phyloP scores from a whole-genome alignment of 176 grass and related monocot genomes.

The Coix lacrymajobi region DNA sequence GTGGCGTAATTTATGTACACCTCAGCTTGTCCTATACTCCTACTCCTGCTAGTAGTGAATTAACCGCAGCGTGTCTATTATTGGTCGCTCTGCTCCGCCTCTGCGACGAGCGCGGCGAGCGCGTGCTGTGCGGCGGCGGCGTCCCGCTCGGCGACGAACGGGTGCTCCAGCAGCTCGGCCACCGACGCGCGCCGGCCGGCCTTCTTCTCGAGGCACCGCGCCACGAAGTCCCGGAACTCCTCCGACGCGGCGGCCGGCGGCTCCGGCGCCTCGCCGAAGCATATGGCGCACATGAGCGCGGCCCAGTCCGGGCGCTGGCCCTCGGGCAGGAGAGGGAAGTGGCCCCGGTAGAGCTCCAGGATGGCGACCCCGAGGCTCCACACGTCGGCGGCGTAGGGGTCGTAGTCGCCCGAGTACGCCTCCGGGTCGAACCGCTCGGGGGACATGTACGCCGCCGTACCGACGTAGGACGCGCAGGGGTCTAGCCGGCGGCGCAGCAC shows the following conservation, averaged over 20 bases:
- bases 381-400: conserved; percentile 87
- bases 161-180: conserved; percentile 65
- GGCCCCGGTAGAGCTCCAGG: conserved; percentile 71
- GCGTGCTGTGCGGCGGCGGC: conserved; percentile 27
- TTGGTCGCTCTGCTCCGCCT: conserved; percentile 27
- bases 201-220: conserved; percentile 82
- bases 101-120: conserved; percentile 45
- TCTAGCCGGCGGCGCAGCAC: conserved; percentile 60
- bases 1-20: conserved; percentile 41
- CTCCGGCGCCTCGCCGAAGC: conserved; percentile 66
- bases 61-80: background rate
- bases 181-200: conserved; percentile 58
- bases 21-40: conserved; percentile 15
- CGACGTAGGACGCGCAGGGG: conserved; percentile 81
- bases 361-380: conserved; percentile 74
- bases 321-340: conserved; percentile 81
- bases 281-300: conserved; percentile 88
- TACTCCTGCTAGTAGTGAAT: background rate
- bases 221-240: conserved; percentile 71
- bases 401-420: conserved; percentile 71
- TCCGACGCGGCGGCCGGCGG: conserved; percentile 48
- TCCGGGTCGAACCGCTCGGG: conserved; percentile 83
- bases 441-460: conserved; percentile 88
- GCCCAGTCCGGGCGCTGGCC: conserved; percentile 84
- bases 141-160: conserved; percentile 57